phyloP scores from a whole-genome alignment of 2,329 filamentous ascomycete genomes.

The Trichoderma asperellum region DNA sequence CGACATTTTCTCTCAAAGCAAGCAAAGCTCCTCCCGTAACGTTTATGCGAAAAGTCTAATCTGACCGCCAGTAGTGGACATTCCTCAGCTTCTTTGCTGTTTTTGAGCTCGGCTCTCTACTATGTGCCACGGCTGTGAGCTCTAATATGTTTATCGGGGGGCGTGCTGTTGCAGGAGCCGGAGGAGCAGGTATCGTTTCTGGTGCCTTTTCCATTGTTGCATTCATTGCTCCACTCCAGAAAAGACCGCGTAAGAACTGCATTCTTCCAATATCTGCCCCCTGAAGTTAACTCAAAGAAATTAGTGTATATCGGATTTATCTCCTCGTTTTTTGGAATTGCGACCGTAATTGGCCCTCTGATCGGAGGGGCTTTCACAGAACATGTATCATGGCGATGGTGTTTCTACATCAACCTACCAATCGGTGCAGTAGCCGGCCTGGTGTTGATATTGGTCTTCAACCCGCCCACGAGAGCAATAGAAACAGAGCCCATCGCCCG shows the following conservation, averaged over 20 bases:
- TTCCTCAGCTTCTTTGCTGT: not conserved
- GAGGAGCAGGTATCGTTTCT: not conserved
- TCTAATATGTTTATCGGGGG: not conserved
- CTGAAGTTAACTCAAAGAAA: not conserved
- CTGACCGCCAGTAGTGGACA: not conserved
- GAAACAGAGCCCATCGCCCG: not conserved
- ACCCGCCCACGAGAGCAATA: not conserved
- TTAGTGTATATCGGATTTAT: not conserved
- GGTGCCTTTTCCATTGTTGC: not conserved
- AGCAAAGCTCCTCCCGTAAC: not conserved
- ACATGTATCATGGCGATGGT: constrained; percentile 46
- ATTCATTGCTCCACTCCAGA: not conserved
- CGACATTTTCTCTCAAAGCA: not conserved
- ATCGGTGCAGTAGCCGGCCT: constrained; percentile 36
- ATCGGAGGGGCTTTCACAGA: constrained; percentile 46
- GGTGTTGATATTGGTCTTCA: not conserved
- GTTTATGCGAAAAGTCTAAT: not conserved
- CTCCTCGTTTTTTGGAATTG: not conserved
- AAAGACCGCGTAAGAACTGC: not conserved
- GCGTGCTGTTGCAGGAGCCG: not conserved
- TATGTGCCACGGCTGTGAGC: not conserved
- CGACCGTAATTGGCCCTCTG: constrained; percentile 37
- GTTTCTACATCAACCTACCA: constrained; percentile 47
- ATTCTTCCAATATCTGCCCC: not conserved
- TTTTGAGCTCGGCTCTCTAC: not conserved